Evolutionary conservation across 176 grass and related monocot species (phyloP).

Genomic region (Juncus inflexus): DNA sequence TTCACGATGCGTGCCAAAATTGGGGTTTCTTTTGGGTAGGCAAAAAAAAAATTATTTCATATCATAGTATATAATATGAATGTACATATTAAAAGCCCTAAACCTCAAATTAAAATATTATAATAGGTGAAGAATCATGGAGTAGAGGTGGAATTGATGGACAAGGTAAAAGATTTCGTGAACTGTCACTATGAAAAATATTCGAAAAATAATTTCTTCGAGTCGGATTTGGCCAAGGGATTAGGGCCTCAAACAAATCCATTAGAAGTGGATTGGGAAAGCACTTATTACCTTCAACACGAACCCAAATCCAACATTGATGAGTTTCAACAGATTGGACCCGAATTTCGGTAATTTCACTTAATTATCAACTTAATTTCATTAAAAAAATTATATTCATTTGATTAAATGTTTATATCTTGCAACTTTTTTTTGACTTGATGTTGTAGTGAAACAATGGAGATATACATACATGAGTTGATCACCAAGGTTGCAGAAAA

Average conservation of each 20-base stretch:
- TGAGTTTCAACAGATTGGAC: slow-evolving; percentile 38
- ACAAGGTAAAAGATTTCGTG: slow-evolving; percentile 62
- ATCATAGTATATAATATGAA: background rate
- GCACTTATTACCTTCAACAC: slow-evolving; percentile 72
- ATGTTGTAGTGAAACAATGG: slow-evolving; percentile 42
- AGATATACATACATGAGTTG: slow-evolving; percentile 47
- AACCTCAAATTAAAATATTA: background rate
- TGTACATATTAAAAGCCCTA: background rate
- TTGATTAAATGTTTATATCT: background rate
- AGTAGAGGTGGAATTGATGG: slow-evolving; percentile 57
- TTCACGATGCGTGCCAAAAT: slow-evolving; percentile 57
- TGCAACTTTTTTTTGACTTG: background rate
- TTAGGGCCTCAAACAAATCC: slow-evolving; percentile 20
- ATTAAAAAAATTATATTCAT: slow-evolving; percentile 6
- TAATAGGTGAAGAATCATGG: slow-evolving; percentile 81
- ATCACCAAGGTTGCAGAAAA: slow-evolving; percentile 44
- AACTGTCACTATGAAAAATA: slow-evolving; percentile 60
- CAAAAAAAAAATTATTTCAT: background rate
- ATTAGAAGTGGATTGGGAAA: slow-evolving; percentile 65
- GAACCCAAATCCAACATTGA: slow-evolving; percentile 30
- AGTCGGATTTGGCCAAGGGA: slow-evolving; percentile 44
- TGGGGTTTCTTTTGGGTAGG: slow-evolving; percentile 87
- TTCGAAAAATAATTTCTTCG: slow-evolving; percentile 51
- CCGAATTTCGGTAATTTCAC: slow-evolving; percentile 23
- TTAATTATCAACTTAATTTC: background rate